These are phyloP conservation scores for Incumbomyces lentus DNA, from an alignment of 2,329 filamentous ascomycete genomes.

Conservation along the genomic window DNA sequence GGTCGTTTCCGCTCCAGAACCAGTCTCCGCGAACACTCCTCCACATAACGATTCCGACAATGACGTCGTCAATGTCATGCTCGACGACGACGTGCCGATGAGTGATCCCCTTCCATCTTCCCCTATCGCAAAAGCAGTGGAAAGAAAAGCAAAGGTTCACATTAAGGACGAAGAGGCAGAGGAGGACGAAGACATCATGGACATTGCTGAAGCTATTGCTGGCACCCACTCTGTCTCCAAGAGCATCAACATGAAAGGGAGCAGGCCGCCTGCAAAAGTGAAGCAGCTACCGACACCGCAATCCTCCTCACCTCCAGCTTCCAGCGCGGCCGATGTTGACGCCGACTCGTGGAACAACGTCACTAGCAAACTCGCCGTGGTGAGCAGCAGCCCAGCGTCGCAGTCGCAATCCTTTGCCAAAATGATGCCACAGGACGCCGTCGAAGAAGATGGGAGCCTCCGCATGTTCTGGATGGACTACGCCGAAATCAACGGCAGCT, in stretches of 20 bases:
- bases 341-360: constrained; percentile 81
- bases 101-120: constrained; percentile 81
- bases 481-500: constrained; percentile 76
- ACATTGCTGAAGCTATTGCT: constrained; percentile 67
- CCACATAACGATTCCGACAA: constrained; percentile 36
- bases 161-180: constrained; percentile 63
- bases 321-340: constrained; percentile 57
- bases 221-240: constrained; percentile 53
- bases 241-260: constrained; percentile 72
- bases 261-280: constrained; percentile 64
- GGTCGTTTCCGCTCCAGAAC: constrained; percentile 15
- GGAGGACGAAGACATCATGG: constrained; percentile 73
- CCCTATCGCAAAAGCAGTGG: constrained; percentile 66
- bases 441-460: constrained; percentile 87
- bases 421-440: constrained; percentile 68
- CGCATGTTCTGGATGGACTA: constrained; percentile 98
- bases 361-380: constrained; percentile 66
- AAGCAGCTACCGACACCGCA: constrained; percentile 59
- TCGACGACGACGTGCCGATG: constrained; percentile 72
- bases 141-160: constrained; percentile 53
- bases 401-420: constrained; percentile 64
- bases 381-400: constrained; percentile 61
- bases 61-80: constrained; percentile 44
- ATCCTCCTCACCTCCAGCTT: constrained; percentile 58
- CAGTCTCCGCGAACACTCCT: constrained; percentile 32